Evolutionary conservation across 805 yeast genomes (phyloP).

Genomic region (Ogataea minuta): DNA sequence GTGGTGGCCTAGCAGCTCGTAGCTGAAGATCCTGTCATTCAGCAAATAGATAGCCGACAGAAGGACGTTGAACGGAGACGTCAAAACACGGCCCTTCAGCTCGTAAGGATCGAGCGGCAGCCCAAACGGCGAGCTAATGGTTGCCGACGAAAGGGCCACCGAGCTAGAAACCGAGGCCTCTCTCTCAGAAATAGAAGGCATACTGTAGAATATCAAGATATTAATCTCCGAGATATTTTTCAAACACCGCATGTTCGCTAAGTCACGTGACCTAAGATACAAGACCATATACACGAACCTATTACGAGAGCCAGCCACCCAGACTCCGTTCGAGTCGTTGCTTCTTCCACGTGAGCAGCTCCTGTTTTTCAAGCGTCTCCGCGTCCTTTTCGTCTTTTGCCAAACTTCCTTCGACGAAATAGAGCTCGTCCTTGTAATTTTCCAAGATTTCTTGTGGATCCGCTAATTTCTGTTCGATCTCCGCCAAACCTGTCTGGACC

Average conservation of each 20-base stretch:
- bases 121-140: conserved; percentile 56
- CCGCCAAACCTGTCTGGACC: conserved; percentile 23
- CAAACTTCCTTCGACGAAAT: conserved; percentile 25
- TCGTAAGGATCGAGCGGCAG: conserved; percentile 54
- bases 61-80: conserved; percentile 54
- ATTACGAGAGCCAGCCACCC: conserved; percentile 12
- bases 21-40: conserved; percentile 60
- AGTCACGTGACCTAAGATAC: conserved; percentile 16
- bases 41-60: conserved; percentile 53
- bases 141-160: conserved; percentile 37
- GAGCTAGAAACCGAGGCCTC: conserved; percentile 26
- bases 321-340: conserved; percentile 21
- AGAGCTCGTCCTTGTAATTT: conserved; percentile 30
- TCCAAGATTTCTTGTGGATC: conserved; percentile 22
- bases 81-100: conserved; percentile 47
- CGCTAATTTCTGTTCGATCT: conserved; percentile 13
- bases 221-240: conserved; percentile 4
- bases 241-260: conserved; percentile 12
- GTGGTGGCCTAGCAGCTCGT: conserved; percentile 56
- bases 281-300: not conserved
- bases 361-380: conserved; percentile 18
- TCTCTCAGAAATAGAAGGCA: conserved; percentile 29
- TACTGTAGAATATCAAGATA: conserved; percentile 1
- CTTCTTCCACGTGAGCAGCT: conserved; percentile 28
- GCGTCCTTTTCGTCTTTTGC: conserved; percentile 1